phyloP scores from a whole-genome alignment of 208 protist species.

The Trypanosoma theileri region DNA sequence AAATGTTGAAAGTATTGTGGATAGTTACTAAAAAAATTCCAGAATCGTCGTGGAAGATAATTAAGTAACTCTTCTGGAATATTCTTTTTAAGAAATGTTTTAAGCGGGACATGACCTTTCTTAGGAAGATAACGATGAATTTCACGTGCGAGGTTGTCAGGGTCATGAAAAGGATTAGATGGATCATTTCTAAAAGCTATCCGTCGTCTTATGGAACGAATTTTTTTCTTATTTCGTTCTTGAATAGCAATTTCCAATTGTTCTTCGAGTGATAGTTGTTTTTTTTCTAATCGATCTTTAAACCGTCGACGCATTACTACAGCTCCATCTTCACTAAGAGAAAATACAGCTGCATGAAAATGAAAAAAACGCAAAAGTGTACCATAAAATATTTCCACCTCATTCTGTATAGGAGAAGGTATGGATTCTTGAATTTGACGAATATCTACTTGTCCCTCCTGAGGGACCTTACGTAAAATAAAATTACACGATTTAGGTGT shows the following conservation, averaged over 20 bases:
- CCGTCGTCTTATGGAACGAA: constrained; percentile 69
- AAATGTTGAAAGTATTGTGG: constrained; percentile 88
- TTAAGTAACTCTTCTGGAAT: constrained; percentile 75
- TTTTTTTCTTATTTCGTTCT: constrained; percentile 53
- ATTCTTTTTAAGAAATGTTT: constrained; percentile 60
- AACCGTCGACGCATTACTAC: constrained; percentile 83
- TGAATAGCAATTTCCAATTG: constrained; percentile 75
- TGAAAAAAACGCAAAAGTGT: constrained; percentile 51
- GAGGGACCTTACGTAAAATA: constrained; percentile 52
- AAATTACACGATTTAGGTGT: constrained; percentile 64
- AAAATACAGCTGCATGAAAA: constrained; percentile 74
- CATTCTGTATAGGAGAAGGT: constrained; percentile 31
- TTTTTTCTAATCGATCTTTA: constrained; percentile 55
- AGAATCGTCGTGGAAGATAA: constrained; percentile 63
- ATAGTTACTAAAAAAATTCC: constrained; percentile 83
- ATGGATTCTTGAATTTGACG: constrained; percentile 33
- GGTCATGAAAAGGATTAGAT: constrained; percentile 85
- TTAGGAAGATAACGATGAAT: constrained; percentile 72
- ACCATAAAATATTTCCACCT: constrained; percentile 68
- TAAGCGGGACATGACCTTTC: constrained; percentile 64
- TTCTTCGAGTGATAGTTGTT: constrained; percentile 75
- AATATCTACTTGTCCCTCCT: constrained; percentile 59
- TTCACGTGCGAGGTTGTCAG: constrained; percentile 86
- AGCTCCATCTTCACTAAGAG: constrained; percentile 47
- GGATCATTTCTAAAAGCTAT: constrained; percentile 88